phyloP scores from a whole-genome alignment of 2,329 filamentous ascomycete genomes.

The Monilinia laxa region DNA sequence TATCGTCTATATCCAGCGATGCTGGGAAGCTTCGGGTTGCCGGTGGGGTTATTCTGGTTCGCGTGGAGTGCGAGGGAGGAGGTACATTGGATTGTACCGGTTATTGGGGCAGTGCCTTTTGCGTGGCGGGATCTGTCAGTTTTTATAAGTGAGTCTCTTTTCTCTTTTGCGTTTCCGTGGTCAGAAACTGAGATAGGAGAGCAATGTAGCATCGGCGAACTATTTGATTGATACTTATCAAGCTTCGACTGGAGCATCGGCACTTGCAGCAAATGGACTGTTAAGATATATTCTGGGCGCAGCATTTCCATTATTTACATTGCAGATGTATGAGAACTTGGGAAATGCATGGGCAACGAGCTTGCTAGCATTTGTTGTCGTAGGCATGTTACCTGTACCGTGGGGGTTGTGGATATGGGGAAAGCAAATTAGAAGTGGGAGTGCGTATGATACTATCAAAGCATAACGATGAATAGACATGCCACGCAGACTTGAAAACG shows the following conservation, averaged over 20 bases:
- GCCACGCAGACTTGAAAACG: no score
- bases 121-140: conserved; percentile 60
- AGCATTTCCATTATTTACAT: conserved; percentile 59
- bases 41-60: conserved; percentile 55
- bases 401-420: conserved; percentile 55
- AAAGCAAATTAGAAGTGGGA: conserved; percentile 22
- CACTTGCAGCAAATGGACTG: conserved; percentile 59
- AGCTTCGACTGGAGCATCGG: conserved; percentile 55
- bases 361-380: conserved; percentile 46
- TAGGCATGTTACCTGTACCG: conserved; percentile 51
- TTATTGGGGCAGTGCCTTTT: conserved; percentile 54
- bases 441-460: conserved; percentile 38
- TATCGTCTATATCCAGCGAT: conserved; percentile 59
- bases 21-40: conserved; percentile 55
- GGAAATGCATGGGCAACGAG: conserved; percentile 44
- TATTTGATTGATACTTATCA: conserved; percentile 59
- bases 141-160: conserved; percentile 52
- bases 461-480: background rate
- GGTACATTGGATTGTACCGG: conserved; percentile 54
- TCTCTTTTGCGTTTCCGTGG: conserved; percentile 44
- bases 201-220: conserved; percentile 47
- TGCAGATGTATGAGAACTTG: conserved; percentile 49
- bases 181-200: conserved; percentile 57
- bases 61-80: conserved; percentile 56
- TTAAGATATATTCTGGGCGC: conserved; percentile 56